Percentiles rank a stretch among this genome's conserved stretches.
Evolutionary conservation across 2,329 filamentous ascomycete species (phyloP).

Genomic region (Sclerotinia spermophila): DNA sequence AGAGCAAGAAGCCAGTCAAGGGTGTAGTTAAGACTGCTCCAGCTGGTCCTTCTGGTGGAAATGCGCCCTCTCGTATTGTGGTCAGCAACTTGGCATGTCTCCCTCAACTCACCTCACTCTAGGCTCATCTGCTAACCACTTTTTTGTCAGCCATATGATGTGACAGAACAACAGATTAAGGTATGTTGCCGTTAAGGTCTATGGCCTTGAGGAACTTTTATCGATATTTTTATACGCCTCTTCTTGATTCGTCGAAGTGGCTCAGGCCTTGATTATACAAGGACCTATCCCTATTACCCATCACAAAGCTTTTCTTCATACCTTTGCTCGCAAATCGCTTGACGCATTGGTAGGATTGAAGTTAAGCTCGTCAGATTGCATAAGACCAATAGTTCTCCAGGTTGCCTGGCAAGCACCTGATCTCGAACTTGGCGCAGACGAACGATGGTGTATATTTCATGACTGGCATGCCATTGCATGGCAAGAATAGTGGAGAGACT

Average conservation of each 20-base stretch:
- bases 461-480: conserved; percentile 14
- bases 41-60: conserved; percentile 57
- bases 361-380: conserved; percentile 58
- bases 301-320: conserved; percentile 41
- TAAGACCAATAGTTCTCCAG: conserved; percentile 41
- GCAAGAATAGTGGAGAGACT: conserved; percentile 18
- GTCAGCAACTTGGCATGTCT: conserved; percentile 92
- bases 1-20: conserved; percentile 59
- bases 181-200: conserved; percentile 95
- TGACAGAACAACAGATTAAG: conserved; percentile 97
- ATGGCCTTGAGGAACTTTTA: conserved; percentile 63
- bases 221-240: conserved; percentile 56
- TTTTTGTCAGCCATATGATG: conserved; percentile 75
- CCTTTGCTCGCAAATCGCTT: conserved; percentile 31
- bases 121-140: conserved; percentile 15
- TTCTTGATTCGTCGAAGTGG: conserved; percentile 17
- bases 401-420: conserved; percentile 53
- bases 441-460: conserved; percentile 26
- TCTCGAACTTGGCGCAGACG: conserved; percentile 38
- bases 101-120: neutral
- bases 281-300: conserved; percentile 28
- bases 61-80: conserved; percentile 69
- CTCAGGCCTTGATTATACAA: conserved; percentile 15
- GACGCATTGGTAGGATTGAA: conserved; percentile 43
- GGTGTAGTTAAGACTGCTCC: conserved; percentile 59